A percentile compares a stretch with the other conserved stretches of the same genome.
Evolutionary conservation across 495 filamentous ascomycete genomes (phyloP).

Genomic region (Aspergillus bertholletiae): DNA sequence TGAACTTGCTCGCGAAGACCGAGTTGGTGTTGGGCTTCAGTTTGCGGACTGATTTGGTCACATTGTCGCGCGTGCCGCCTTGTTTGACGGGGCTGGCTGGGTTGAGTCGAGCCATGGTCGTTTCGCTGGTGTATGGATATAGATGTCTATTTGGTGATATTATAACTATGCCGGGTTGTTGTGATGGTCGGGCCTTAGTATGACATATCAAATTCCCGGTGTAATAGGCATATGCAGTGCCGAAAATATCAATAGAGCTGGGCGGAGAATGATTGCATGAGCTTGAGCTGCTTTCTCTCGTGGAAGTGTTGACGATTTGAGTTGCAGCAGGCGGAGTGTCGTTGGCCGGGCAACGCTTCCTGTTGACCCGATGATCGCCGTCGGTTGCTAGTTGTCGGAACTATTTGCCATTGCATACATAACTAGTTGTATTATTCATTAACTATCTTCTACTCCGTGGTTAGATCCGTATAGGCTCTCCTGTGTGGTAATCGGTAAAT

Average conservation of each 20-base stretch:
- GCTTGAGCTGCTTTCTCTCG: neutral
- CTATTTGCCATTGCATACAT: no score
- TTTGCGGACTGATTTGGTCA: neutral
- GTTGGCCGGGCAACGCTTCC: slow-evolving; percentile 17
- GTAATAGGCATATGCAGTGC: neutral
- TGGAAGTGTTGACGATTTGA: neutral
- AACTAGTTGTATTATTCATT: no score
- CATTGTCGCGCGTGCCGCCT: neutral
- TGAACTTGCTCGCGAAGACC: slow-evolving; percentile 1
- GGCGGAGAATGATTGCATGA: neutral
- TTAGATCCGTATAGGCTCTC: no score
- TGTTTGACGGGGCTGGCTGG: slow-evolving; percentile 10
- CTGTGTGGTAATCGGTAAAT: no score
- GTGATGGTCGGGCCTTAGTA: no score
- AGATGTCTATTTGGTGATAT: neutral
- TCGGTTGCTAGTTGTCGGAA: neutral
- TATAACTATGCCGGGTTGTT: no score
- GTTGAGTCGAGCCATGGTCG: slow-evolving; percentile 23
- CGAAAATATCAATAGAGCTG: neutral
- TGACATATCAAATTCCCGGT: neutral
- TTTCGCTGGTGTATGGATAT: neutral
- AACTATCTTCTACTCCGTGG: no score
- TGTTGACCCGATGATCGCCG: neutral
- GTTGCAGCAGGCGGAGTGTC: neutral
- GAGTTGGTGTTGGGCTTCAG: neutral